Base-by-base conservation (phyloP, 306 rosid species). In the Dalbergia oliveri region DNA sequence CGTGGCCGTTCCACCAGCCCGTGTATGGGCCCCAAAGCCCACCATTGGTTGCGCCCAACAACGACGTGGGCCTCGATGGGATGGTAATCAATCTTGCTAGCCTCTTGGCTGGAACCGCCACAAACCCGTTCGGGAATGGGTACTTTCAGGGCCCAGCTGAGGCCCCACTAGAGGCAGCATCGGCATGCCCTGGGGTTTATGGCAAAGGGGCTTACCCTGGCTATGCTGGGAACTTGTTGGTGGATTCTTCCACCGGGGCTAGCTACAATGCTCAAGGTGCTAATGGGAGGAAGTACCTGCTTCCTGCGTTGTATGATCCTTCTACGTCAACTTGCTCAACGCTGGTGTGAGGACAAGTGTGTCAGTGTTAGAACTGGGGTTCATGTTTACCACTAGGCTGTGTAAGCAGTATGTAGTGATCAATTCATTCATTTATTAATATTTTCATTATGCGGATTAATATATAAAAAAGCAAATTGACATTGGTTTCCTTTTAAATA, bases 41-140 rank as follows among this genome's bases (percentile, higher is more conserved):
- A 0, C 91, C 97, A 0, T 37, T 92, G 64, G 79, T 82, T 3
- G 87, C 97, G 0, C 97, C 97, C 3, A 90, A 92, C 86, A 87
- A 87, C 79, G 93, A 90, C 12, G 93, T 92, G 47, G 93, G 92
- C 0, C 57, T 92, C 0, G 97, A 92, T 59, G 95, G 97, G 0
- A 81, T 92, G 88, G 82, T 90, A 2, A 89, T 92, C 51, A 92
- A 89, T 53, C 76, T 92, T 15, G 94, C 92, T 3, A 80, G 86
- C 16, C 91, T 92, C 4, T 13, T 92, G 78, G 95, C 93, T 0
- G 97, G 95, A 21, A 92, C 97, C 0, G 97, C 81, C 0, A 92
- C 97, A 1, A 92, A 92, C 85, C 95, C 97, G 0, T 92, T 90
- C 7, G 94, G 97, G 21, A 90, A 83, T 14, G 97, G 97, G 16